Conservation (phyloP, 2,329 filamentous ascomycete genomes). For the Colletotrichum sp. region DNA sequence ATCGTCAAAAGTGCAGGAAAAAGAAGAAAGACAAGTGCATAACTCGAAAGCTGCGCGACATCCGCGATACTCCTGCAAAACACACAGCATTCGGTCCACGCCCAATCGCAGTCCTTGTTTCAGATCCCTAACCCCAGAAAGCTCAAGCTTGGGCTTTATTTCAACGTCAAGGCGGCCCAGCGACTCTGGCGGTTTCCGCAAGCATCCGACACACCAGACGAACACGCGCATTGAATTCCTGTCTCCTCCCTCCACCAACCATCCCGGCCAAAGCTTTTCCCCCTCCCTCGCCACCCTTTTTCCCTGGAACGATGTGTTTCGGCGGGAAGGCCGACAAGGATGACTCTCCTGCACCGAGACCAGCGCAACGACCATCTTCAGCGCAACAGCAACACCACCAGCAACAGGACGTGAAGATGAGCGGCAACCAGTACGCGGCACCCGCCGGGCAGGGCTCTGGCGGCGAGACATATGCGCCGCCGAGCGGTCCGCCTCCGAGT, state of each 20-base stretch:
- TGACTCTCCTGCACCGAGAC: conserved; percentile 45
- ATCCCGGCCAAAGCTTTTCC: neutral
- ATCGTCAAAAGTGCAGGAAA: neutral
- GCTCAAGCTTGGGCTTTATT: conserved; percentile 7
- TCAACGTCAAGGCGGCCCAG: conserved; percentile 10
- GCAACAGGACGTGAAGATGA: conserved; percentile 27
- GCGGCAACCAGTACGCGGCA: conserved; percentile 28
- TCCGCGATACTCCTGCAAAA: neutral
- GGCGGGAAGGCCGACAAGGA: conserved; percentile 46
- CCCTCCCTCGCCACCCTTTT: neutral
- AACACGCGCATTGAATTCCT: conserved; percentile 4
- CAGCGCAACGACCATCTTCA: conserved; percentile 28
- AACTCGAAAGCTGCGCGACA: neutral
- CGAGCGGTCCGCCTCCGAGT: neutral
- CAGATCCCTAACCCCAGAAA: neutral
- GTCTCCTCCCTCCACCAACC: neutral
- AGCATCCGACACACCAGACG: neutral
- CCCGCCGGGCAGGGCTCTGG: conserved; percentile 22
- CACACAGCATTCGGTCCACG: neutral
- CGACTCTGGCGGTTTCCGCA: neutral
- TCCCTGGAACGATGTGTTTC: conserved; percentile 51
- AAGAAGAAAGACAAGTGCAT: neutral
- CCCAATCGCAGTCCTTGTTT: neutral
- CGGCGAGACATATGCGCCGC: neutral
- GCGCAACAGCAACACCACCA: neutral